Evolutionary conservation across 768 basidiomycete genomes (phyloP), one percentile per base, ranked within the genome.

Genomic region (Sarcomyxa edulis): DNA sequence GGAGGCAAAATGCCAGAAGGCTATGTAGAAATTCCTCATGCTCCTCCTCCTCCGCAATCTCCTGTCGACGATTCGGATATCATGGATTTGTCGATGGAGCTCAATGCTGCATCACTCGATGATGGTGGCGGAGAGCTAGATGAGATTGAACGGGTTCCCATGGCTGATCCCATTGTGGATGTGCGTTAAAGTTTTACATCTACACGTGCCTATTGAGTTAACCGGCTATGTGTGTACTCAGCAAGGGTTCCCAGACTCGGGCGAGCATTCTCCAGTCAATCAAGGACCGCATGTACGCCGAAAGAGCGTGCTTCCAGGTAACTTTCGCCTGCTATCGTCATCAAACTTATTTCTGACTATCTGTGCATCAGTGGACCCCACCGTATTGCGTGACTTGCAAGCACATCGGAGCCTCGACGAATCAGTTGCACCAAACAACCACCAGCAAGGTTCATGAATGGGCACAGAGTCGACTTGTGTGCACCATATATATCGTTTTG

Each of bases 291-390:
- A 99, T 62, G 79, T 94, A 23, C 81, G 95, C 50, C 76, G 95
- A 60, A 96, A 93, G 71, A 95, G 91, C 52, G 93, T 95, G 32
- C 71, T 97, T 45, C 94, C 92, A 65, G 84, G 89, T 89, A 58
- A 53, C 64, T 62, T 42, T 41, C 35, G 24, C 42, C 36, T 48
- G 42, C 41, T 30, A 20, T 29, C 33, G 48, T 50, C 37, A 44
- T 49, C 32, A 30, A 37, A 39, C 33, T 39, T n/a, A 22, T 20
- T 21, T 24, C 44, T 56, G 46, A 49, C n/a, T 41, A 44, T 40
- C 40, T 22, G 43, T 28, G 53, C 47, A 46, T 31, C 59, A 87
- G 87, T 94, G 53, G 92, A 94, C 61, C 89, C 92, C 2, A 78
- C 80, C 32, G 91, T 95, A 20, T 64, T 94, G 48, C 83, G 83